Conservation (phyloP, 495 filamentous ascomycete genomes). For the Darksidea phi region DNA sequence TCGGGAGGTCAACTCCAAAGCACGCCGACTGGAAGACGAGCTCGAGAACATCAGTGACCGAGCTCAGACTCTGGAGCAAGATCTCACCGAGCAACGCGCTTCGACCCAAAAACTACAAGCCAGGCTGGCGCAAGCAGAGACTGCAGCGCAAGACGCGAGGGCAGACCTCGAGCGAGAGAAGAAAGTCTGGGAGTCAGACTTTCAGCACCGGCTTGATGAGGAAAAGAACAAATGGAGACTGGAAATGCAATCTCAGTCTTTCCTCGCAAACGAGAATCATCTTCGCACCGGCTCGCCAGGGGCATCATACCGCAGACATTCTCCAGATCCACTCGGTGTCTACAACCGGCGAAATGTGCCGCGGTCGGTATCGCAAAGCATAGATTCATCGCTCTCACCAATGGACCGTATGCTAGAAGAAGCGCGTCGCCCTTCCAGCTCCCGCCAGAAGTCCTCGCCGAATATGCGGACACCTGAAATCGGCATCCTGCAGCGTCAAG, state of each 20-base stretch:
- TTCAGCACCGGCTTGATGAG: constrained; percentile 63
- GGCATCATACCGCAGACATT: constrained; percentile 33
- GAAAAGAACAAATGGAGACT: constrained; percentile 76
- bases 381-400: constrained; percentile 32
- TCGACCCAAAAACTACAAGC: constrained; percentile 63
- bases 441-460: constrained; percentile 50
- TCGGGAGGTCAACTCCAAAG: constrained; percentile 73
- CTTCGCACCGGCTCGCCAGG: constrained; percentile 36
- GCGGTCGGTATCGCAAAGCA: constrained; percentile 29
- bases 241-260: constrained; percentile 39
- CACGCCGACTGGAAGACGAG: constrained; percentile 77
- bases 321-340: constrained; percentile 24
- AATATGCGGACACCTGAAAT: constrained; percentile 38
- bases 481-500: constrained; percentile 39
- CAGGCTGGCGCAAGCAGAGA: constrained; percentile 63
- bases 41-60: constrained; percentile 68
- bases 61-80: constrained; percentile 59
- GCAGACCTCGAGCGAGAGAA: constrained; percentile 70
- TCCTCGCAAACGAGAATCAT: constrained; percentile 6
- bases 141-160: constrained; percentile 58
- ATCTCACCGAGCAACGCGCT: constrained; percentile 58
- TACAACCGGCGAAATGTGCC: constrained; percentile 29
- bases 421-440: constrained; percentile 46
- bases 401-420: constrained; percentile 34
- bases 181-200: constrained; percentile 61